Evolutionary conservation across 768 basidiomycete genomes (phyloP), one percentile per base, ranked within the genome.

Genomic region (Leucocoprinus sp.): DNA sequence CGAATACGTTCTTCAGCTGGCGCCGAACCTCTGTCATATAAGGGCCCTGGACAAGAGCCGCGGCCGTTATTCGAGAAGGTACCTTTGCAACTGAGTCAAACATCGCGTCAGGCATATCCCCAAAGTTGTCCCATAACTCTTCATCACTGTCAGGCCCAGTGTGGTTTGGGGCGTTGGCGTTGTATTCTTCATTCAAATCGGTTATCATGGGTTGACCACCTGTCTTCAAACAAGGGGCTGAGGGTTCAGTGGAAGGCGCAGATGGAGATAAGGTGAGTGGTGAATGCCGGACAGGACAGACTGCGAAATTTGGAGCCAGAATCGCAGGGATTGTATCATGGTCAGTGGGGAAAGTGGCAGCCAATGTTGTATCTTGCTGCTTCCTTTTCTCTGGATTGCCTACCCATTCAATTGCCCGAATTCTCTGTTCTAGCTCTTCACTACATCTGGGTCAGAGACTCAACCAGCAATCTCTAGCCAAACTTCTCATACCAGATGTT

Each of bases 1-100:
- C 65, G 62, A 97, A 98, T 0, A 75, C 68, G 6, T 61, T 53
- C 37, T 64, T 69, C 7, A 93, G 69, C 9, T 74, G 72, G 18
- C 61, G 61, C 50, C 65, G 63, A 40, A 86, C 67, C 57, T 89
- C 85, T 8, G 44, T 36, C 48, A 72, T 71, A 52, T 69, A 68
- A 42, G 56, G 53, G 4, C 31, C 9, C 8, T 42, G 3, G 17
- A n/a, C 5, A n/a, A 26, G 21, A 23, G 37, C 17, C 5, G 33
- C 31, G n/a, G 31, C 4, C n/a, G n/a, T 12, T 31, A n/a, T 14
- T n/a, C 9, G 6, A n/a, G 31, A 14, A 12, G 31, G 31, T 3
- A 14, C 31, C n/a, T n/a, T 31, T 4, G 14, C 11, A 12, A 11
- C 31, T n/a, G 31, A 11, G 31, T 12, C 11, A n/a, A 31, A 8